phyloP scores from a whole-genome alignment of 169 alveolate species.

The Theileria orientalis region DNA sequence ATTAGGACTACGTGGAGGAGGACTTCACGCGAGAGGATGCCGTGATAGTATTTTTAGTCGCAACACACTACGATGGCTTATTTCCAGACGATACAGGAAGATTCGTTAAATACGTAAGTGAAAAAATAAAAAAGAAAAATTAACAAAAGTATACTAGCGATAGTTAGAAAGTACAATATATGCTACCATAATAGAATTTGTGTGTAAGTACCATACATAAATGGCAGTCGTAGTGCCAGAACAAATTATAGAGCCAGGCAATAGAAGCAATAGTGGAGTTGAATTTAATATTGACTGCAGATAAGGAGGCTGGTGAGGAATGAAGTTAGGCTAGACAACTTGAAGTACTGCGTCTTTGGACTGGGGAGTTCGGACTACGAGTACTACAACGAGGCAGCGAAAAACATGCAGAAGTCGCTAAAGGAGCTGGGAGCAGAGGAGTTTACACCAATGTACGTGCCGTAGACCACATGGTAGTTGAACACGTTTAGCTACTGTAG shows the following conservation, averaged over 20 bases:
- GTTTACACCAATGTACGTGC: constrained; percentile 22
- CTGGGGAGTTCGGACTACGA: constrained; percentile 73
- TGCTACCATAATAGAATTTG: too few species aligned
- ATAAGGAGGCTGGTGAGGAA: constrained; percentile 44
- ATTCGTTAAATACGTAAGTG: constrained; percentile 60
- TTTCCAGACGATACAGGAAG: constrained; percentile 76
- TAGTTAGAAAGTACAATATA: too few species aligned
- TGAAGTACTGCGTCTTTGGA: constrained; percentile 69
- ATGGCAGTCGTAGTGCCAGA: too few species aligned
- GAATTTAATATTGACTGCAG: constrained; percentile 41
- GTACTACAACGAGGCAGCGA: constrained; percentile 72
- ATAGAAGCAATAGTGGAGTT: too few species aligned
- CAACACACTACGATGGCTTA: constrained; percentile 84
- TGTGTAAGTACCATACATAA: too few species aligned
- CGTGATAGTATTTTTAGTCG: constrained; percentile 62
- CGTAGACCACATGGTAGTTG: constrained; percentile 2
- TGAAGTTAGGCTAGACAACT: constrained; percentile 29
- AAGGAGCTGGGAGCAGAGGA: constrained; percentile 58
- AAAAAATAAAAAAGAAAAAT: neutral
- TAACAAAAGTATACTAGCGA: neutral
- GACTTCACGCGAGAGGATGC: constrained; percentile 10
- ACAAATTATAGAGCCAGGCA: too few species aligned
- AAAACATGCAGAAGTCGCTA: constrained; percentile 54
- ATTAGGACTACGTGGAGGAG: constrained; percentile 39
- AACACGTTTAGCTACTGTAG: neutral